These are phyloP conservation scores for Kwoniella europaea DNA, from an alignment of 768 basidiomycete genomes.

Conservation along the genomic window DNA sequence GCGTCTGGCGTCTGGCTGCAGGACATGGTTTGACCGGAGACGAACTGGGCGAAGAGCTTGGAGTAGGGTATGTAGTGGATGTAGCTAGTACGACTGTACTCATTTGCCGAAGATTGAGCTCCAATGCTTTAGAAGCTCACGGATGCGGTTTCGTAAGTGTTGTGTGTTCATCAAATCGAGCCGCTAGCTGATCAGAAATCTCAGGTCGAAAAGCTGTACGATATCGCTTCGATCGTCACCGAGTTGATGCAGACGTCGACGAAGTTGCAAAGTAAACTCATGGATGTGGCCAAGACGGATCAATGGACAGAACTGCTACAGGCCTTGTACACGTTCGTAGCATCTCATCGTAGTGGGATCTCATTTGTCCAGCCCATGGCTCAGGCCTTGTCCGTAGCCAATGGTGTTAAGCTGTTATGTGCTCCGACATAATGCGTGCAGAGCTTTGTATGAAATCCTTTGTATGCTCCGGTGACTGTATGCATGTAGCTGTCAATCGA, in stretches of 20 bases:
- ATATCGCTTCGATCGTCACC: conserved; percentile 37
- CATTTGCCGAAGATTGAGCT: conserved; percentile 29
- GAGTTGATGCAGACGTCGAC: conserved; percentile 25
- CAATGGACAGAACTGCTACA: conserved; percentile 27
- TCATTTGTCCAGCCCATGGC: conserved; percentile 4
- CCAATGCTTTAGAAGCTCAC: conserved; percentile 40
- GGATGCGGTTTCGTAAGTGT: conserved; percentile 45
- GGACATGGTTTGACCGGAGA: conserved; percentile 36
- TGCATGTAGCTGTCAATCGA: too few species aligned
- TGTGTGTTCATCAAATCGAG: background rate
- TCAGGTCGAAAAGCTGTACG: conserved; percentile 45
- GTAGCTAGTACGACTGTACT: conserved; percentile 31
- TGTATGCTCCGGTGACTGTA: too few species aligned
- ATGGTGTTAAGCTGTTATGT: background rate
- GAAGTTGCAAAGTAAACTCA: conserved; percentile 2
- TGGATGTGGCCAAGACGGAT: conserved; percentile 13
- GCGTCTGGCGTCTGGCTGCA: conserved; percentile 38
- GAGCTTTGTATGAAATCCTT: too few species aligned
- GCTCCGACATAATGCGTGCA: background rate
- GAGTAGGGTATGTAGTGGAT: conserved; percentile 31
- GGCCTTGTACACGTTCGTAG: conserved; percentile 18
- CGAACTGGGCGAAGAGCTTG: conserved; percentile 20
- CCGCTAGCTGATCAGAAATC: background rate
- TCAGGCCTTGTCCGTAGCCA: background rate
- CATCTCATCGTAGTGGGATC: conserved; percentile 18